Base-by-base conservation (phyloP, 768 basidiomycete species). In the Asterophora parasitica region DNA sequence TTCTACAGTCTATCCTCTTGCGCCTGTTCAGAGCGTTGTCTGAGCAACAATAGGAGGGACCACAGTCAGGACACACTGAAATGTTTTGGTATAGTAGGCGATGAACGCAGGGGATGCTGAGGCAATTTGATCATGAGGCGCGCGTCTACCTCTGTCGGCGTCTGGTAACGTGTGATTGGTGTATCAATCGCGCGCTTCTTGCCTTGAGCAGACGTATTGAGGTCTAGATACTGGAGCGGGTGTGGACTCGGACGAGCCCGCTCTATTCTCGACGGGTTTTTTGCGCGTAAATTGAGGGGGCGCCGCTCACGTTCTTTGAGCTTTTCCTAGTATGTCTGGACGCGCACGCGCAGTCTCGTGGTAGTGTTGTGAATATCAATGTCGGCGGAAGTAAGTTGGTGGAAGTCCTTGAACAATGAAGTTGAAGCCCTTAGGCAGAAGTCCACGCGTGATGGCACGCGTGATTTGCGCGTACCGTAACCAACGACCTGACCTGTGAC, bases 311-410 rank as follows among this genome's bases (percentile, higher is more conserved):
- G 40, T 16, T 31, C 32, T 9, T 56, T 57, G 9, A 67, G 56
- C 51, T 80, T 81, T 42, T 79, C 76, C 0, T 70, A 59, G 43
- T 67, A 74, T 0, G 71, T 78, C 51, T 79, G 75, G 2, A 59
- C 59, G 23, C 69, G 68, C 1, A 59, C 59, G 23, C 69, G 68
- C 1, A 75, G 64, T 12, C 63, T 64, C 0, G 78, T 79, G 34
- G 64, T 58, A 1, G 65, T 69, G 47, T 75, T 73, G 47, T 78
- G 64, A 4, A 74, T 65, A 44, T 77, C 70, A 4, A 67, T 58
- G 3, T 71, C 67, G 0, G 58, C 48, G 57, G 70, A 68, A 11
- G 76, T 56, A 1, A n/a, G n/a, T n/a, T n/a, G n/a, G n/a, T n/a
- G n/a, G n/a, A n/a, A n/a, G n/a, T n/a, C n/a, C n/a, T n/a, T n/a